Percentiles rank a stretch among this genome's conserved stretches.
Conservation (phyloP, 768 basidiomycete genomes). For the Hysterangium stoloniferum region DNA sequence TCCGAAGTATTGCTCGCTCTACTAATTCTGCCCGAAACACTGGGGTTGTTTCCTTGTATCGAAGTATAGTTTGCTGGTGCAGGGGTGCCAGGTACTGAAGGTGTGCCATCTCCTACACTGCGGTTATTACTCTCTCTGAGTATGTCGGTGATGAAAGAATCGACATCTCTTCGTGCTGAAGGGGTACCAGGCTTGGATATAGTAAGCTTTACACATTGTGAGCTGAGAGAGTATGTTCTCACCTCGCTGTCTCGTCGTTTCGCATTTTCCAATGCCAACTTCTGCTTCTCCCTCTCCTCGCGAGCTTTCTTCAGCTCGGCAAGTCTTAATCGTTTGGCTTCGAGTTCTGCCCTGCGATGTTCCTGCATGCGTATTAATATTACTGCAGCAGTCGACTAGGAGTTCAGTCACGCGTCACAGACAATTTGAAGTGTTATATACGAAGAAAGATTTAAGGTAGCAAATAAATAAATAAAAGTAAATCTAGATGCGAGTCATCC, state of each 20-base stretch:
- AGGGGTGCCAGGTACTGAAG: slow-evolving; percentile 70
- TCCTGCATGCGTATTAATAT: slow-evolving; percentile 53
- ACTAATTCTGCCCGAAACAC: slow-evolving; percentile 19
- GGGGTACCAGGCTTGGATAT: slow-evolving; percentile 34
- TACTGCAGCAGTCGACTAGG: background rate
- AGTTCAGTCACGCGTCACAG: too few species aligned
- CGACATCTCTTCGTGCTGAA: slow-evolving; percentile 48
- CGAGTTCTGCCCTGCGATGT: slow-evolving; percentile 77
- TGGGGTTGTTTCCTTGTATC: slow-evolving; percentile 22
- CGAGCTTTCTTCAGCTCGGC: slow-evolving; percentile 76
- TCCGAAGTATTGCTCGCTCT: slow-evolving; percentile 16
- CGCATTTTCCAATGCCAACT: slow-evolving; percentile 12
- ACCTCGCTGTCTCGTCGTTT: slow-evolving; percentile 17
- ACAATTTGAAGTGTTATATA: too few species aligned
- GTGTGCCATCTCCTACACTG: slow-evolving; percentile 50
- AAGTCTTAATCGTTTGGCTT: slow-evolving; percentile 83
- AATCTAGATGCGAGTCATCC: too few species aligned
- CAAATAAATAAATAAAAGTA: too few species aligned
- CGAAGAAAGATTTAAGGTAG: too few species aligned
- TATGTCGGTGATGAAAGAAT: slow-evolving; percentile 58
- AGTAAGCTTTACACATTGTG: background rate
- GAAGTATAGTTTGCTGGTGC: slow-evolving; percentile 32
- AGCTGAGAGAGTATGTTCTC: slow-evolving; percentile 11
- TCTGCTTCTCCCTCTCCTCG: slow-evolving; percentile 41
- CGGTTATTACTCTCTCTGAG: slow-evolving; percentile 40